Conservation (phyloP, 2,329 filamentous ascomycete species). For the Xylariales sp. region DNA sequence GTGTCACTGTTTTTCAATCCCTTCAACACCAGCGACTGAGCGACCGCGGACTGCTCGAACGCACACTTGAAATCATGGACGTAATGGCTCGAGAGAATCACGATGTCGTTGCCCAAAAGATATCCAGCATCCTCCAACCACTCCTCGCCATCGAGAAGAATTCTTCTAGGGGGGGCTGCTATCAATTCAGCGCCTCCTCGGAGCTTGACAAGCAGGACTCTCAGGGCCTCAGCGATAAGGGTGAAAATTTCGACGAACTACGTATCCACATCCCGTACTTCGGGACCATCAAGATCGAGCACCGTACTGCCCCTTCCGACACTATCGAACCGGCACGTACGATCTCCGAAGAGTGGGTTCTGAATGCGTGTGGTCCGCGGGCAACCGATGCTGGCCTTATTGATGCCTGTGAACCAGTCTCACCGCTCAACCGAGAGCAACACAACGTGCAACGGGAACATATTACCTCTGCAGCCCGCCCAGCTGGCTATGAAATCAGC, state of each 20-base stretch:
- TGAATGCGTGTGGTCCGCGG: background rate
- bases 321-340: background rate
- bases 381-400: background rate
- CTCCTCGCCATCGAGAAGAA: conserved; percentile 26
- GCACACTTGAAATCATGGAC: conserved; percentile 8
- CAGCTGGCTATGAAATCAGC: conserved; percentile 11
- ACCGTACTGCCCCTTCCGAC: background rate
- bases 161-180: conserved; percentile 21
- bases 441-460: background rate
- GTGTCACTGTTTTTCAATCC: conserved; percentile 2
- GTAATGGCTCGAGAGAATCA: conserved; percentile 19
- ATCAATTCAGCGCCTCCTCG: background rate
- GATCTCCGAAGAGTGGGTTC: background rate
- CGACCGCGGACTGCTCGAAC: conserved; percentile 9
- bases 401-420: conserved; percentile 20
- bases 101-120: conserved; percentile 25
- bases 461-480: background rate
- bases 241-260: conserved; percentile 18
- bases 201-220: background rate
- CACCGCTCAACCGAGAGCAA: conserved; percentile 24
- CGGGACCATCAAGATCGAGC: conserved; percentile 27
- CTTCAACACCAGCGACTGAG: conserved; percentile 6
- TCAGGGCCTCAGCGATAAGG: background rate
- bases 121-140: conserved; percentile 22
- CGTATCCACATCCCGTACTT: conserved; percentile 40